Percentiles rank a stretch among this genome's conserved stretches.
phyloP scores from a whole-genome alignment of 805 yeast species.

The Wickerhamiella lipophila region DNA sequence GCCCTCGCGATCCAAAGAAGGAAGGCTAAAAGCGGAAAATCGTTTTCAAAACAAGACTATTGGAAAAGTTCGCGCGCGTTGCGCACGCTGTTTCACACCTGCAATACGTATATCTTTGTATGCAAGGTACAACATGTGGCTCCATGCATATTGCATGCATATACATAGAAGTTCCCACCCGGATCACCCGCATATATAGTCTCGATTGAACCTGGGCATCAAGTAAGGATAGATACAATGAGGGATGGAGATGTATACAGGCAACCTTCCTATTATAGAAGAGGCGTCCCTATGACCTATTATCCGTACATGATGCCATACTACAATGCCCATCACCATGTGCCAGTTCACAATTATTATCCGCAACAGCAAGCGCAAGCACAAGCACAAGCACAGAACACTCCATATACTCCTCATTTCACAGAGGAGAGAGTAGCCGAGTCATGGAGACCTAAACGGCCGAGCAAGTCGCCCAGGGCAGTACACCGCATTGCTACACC shows the following conservation, averaged over 20 bases:
- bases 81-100: neutral
- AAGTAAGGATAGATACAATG: neutral
- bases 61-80: neutral
- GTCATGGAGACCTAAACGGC: neutral
- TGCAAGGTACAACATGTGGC: slow-evolving; percentile 3
- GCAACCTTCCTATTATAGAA: neutral
- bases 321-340: neutral
- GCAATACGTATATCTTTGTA: neutral
- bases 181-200: slow-evolving; percentile 2
- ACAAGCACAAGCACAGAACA: neutral
- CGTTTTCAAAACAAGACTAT: neutral
- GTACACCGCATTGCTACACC: slow-evolving; percentile 5
- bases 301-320: neutral
- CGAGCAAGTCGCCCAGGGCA: neutral
- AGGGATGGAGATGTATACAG: neutral
- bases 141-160: neutral
- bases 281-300: neutral
- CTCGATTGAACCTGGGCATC: neutral
- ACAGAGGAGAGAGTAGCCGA: neutral
- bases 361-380: neutral
- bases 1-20: neutral
- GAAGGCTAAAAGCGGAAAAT: neutral
- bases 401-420: neutral
- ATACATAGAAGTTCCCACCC: slow-evolving; percentile 2
- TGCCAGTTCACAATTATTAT: neutral